These are phyloP conservation scores for Xerocomellus dryophilus DNA, from an alignment of 768 basidiomycete genomes.

Conservation along the genomic window DNA sequence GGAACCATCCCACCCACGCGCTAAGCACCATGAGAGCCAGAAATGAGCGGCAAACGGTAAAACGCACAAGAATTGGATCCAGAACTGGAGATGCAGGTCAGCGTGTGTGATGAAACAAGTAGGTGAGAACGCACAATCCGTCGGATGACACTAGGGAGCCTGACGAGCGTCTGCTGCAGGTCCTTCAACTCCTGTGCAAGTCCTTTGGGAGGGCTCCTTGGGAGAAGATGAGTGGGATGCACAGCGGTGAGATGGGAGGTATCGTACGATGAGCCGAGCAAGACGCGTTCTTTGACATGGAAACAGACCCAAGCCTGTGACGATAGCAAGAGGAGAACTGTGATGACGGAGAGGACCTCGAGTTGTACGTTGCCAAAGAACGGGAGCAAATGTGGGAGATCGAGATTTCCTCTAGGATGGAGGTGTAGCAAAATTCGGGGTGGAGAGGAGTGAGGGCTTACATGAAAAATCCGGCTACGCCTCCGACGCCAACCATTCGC, in stretches of 20 bases:
- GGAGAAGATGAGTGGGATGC: conserved; percentile 1
- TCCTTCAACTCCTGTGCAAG: conserved; percentile 47
- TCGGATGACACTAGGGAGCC: conserved; percentile 69
- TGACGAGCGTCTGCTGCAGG: conserved; percentile 68
- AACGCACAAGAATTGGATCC: conserved; percentile 77
- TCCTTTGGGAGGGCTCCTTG: too few relatives aligned
- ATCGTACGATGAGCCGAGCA: conserved; percentile 25
- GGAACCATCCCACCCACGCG: conserved; percentile 90
- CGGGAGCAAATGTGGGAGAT: conserved; percentile 67
- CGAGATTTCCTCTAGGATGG: conserved; percentile 65
- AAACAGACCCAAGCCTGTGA: conserved; percentile 63
- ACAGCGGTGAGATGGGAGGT: not conserved
- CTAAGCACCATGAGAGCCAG: conserved; percentile 35
- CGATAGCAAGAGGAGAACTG: conserved; percentile 38
- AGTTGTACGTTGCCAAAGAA: conserved; percentile 79
- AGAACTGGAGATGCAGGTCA: conserved; percentile 46
- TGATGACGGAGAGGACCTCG: conserved; percentile 75
- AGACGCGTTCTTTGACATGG: conserved; percentile 70
- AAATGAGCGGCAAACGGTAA: not conserved
- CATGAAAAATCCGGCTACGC: conserved; percentile 87
- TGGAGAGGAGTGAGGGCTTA: conserved; percentile 36
- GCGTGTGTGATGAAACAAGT: not conserved
- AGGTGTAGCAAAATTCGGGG: not conserved
- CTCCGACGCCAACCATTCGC: conserved; percentile 84
- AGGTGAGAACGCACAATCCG: conserved; percentile 61